Percentiles rank a stretch among this genome's conserved stretches.
These are phyloP conservation scores for Paramecium tetraurelia DNA, from an alignment of 73 alveolate species.

Conservation along the genomic window DNA sequence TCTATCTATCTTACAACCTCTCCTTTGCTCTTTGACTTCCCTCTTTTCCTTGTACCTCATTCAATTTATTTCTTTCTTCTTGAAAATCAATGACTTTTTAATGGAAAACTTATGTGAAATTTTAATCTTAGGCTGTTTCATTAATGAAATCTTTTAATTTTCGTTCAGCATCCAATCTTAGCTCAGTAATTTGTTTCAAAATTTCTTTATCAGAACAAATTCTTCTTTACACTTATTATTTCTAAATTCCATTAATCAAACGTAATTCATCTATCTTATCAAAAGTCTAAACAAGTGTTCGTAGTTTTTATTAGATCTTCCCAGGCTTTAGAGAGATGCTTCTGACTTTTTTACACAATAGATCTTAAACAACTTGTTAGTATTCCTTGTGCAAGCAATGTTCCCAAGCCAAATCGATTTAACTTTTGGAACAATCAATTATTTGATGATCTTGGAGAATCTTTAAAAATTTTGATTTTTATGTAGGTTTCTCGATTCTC, in stretches of 20 bases:
- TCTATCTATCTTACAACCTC: neutral
- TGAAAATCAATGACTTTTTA: neutral
- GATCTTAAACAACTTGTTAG: neutral
- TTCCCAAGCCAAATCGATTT: neutral
- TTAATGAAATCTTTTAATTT: neutral
- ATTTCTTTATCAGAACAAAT: neutral
- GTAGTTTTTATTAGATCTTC: neutral
- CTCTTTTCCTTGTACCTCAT: neutral
- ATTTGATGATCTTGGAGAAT: neutral
- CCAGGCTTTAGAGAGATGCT: neutral
- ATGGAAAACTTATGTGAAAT: neutral
- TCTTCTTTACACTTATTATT: neutral
- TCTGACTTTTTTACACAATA: neutral
- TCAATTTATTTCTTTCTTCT: neutral
- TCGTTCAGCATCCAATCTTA: neutral
- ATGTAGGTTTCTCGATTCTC: neutral
- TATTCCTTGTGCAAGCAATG: neutral
- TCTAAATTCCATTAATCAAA: neutral
- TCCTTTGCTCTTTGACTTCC: neutral
- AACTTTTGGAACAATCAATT: neutral
- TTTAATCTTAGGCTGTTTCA: neutral
- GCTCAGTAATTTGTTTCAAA: neutral
- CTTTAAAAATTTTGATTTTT: neutral
- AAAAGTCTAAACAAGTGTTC: neutral
- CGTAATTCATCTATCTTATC: neutral